phyloP scores from a whole-genome alignment of 2,329 filamentous ascomycete genomes.

The Arachnopeziza araneosa region DNA sequence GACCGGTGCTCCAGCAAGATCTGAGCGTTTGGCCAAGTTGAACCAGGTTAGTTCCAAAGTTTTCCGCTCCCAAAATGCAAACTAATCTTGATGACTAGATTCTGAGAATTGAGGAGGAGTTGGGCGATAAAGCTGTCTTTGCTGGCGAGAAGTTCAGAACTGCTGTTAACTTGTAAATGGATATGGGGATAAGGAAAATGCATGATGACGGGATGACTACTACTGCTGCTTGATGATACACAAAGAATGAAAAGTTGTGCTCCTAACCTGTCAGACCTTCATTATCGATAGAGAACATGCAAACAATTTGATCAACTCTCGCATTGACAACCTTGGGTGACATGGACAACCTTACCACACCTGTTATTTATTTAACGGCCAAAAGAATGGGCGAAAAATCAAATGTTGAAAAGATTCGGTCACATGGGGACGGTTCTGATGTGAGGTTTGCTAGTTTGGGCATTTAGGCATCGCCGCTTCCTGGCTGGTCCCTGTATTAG shows the following conservation, averaged over 20 bases:
- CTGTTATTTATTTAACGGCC: neutral
- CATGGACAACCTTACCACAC: no score
- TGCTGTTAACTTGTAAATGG: constrained; percentile 73
- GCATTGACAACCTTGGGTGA: no score
- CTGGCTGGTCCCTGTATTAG: neutral
- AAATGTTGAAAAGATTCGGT: neutral
- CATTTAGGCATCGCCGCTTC: neutral
- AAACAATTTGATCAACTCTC: no score
- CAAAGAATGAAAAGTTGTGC: constrained; percentile 19
- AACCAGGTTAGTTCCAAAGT: constrained; percentile 57
- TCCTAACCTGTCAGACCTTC: neutral
- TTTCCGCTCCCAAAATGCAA: neutral
- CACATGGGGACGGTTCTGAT: neutral
- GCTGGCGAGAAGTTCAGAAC: constrained; percentile 90
- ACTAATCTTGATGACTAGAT: constrained; percentile 44
- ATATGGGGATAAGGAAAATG: neutral
- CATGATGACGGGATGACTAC: neutral
- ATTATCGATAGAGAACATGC: neutral
- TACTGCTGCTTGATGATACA: neutral
- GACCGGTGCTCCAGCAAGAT: constrained; percentile 92
- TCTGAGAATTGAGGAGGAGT: constrained; percentile 98
- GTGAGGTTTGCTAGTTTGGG: neutral
- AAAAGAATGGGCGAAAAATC: neutral
- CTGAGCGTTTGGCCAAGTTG: constrained; percentile 98
- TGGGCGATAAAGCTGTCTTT: constrained; percentile 85